A percentile compares a stretch with the other conserved stretches of the same genome.
These are phyloP conservation scores for Platanthera guangdongensis DNA, from an alignment of 106 monocot genomes.

Conservation along the genomic window DNA sequence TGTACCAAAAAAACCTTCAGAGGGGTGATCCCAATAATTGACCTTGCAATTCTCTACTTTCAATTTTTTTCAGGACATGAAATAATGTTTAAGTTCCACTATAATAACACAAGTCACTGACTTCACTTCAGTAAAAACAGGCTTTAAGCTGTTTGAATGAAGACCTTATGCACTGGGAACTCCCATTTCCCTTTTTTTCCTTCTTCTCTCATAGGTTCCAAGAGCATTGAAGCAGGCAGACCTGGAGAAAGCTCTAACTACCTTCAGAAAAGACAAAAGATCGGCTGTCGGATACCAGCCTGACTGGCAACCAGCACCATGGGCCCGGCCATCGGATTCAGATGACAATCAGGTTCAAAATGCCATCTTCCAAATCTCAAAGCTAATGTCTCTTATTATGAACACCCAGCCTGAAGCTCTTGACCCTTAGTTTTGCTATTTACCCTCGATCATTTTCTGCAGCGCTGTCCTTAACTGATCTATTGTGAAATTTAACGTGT, in stretches of 20 bases:
- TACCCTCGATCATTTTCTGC: not conserved
- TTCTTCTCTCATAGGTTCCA: not conserved
- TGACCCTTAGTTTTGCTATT: slow-evolving; percentile 3
- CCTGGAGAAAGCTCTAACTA: slow-evolving; percentile 15
- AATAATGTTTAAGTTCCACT: not conserved
- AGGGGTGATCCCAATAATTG: too few species aligned
- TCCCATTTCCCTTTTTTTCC: too few species aligned
- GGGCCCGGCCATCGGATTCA: not conserved
- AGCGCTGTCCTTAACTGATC: not conserved
- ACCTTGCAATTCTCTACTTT: too few species aligned
- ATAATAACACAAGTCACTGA: not conserved
- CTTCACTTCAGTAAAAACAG: not conserved
- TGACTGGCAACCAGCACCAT: slow-evolving; percentile 3
- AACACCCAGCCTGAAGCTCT: slow-evolving; percentile 1
- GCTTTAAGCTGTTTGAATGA: not conserved
- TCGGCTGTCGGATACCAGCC: not conserved
- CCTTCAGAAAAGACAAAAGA: slow-evolving; percentile 7
- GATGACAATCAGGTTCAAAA: slow-evolving; percentile 14
- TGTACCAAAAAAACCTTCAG: too few species aligned
- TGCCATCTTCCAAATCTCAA: slow-evolving; percentile 16
- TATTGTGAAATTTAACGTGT: not conserved
- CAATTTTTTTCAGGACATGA: not conserved
- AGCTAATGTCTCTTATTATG: slow-evolving; percentile 15
- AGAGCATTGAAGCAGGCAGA: slow-evolving; percentile 16
- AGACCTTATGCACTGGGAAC: too few species aligned